phyloP scores from a whole-genome alignment of 139 green algal species.

The Picochlorum sp. region DNA sequence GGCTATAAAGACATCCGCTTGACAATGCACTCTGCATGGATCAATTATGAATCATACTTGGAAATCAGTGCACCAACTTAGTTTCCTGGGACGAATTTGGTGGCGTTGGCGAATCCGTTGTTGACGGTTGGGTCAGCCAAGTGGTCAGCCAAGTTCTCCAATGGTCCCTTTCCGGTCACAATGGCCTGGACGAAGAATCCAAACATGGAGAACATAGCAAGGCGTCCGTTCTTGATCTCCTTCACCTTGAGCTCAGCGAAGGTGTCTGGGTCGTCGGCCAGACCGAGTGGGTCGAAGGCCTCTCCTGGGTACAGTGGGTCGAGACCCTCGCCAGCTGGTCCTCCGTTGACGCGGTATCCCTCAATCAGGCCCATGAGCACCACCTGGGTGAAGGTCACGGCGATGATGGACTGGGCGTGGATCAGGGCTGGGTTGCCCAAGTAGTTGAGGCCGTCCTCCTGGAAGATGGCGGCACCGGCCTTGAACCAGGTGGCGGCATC shows the following conservation, averaged over 20 bases:
- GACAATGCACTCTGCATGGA: background rate
- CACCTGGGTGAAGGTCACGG: constrained; percentile 51
- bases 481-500: constrained; percentile 83
- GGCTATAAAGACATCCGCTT: too few relatives aligned
- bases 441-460: constrained; percentile 66
- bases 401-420: constrained; percentile 76
- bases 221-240: constrained; percentile 87
- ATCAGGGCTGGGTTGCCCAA: constrained; percentile 63
- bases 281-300: constrained; percentile 87
- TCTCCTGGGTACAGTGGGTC: constrained; percentile 86
- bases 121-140: constrained; percentile 54
- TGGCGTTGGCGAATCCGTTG: constrained; percentile 71
- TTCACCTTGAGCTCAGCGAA: constrained; percentile 75
- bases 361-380: constrained; percentile 84
- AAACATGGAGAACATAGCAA: constrained; percentile 80
- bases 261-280: constrained; percentile 79
- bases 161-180: constrained; percentile 54
- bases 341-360: constrained; percentile 87
- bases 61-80: background rate
- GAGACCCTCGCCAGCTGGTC: constrained; percentile 70
- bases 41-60: background rate
- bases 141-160: constrained; percentile 71
- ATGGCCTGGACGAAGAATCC: constrained; percentile 69
- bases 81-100: constrained; percentile 22
- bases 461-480: constrained; percentile 74